phyloP scores from a whole-genome alignment of 1,284 basidiomycete genomes.

The Irpex rosettiformis region DNA sequence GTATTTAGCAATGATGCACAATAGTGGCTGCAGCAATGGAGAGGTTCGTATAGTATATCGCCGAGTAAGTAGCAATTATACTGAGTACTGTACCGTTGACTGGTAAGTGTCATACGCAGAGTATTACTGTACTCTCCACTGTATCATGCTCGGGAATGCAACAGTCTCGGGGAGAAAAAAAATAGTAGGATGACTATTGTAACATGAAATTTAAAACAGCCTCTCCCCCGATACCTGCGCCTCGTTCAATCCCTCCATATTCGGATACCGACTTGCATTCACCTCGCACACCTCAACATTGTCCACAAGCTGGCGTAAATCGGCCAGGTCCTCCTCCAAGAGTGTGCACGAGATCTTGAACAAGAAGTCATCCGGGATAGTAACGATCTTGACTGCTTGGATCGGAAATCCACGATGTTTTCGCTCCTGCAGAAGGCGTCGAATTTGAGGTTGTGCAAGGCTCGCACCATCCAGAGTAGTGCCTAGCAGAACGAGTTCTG shows the following conservation, averaged over 20 bases:
- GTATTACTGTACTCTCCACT: no score
- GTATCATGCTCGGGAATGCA: no score
- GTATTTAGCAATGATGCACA: no score
- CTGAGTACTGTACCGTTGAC: no score
- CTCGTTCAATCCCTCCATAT: neutral
- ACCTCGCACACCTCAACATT: neutral
- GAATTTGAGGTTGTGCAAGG: neutral
- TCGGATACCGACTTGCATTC: neutral
- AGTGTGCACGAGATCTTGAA: slow-evolving; percentile 1
- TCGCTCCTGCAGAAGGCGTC: neutral
- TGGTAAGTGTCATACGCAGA: no score
- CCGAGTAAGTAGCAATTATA: no score
- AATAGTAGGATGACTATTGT: no score
- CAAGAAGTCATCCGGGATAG: neutral
- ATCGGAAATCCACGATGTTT: slow-evolving; percentile 10
- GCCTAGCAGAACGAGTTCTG: slow-evolving; percentile 8
- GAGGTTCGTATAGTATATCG: no score
- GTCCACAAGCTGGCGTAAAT: slow-evolving; percentile 1
- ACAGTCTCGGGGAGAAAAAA: no score
- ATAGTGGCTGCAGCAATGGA: no score
- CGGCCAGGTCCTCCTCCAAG: neutral
- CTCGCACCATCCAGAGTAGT: neutral
- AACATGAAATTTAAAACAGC: neutral
- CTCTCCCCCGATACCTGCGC: neutral
- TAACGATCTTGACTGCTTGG: neutral